Conservation (phyloP, 176 grass and related monocot genomes). For the Themeda triandra region DNA sequence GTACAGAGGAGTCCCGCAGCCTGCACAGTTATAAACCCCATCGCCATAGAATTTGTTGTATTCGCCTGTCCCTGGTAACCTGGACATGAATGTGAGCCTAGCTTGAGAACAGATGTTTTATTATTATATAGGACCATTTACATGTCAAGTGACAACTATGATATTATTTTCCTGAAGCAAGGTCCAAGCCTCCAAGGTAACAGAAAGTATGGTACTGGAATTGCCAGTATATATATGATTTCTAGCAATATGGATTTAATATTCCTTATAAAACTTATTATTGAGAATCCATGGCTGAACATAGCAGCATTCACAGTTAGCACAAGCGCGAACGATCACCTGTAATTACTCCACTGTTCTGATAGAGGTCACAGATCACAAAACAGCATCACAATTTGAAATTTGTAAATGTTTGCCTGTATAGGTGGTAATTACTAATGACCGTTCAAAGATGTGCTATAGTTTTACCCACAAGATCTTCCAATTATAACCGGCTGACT, state of each 20-base stretch:
- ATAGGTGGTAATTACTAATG: neutral
- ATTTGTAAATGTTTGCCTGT: neutral
- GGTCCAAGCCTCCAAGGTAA: neutral
- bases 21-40: constrained; percentile 65
- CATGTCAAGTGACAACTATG: neutral
- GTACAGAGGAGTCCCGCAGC: constrained; percentile 69
- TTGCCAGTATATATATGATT: neutral
- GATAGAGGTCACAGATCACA: neutral
- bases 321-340: neutral
- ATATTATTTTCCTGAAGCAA: neutral
- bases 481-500: neutral
- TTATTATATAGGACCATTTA: neutral
- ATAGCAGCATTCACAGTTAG: neutral
- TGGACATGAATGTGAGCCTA: constrained; percentile 24
- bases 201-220: neutral
- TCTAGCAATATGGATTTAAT: neutral
- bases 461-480: neutral
- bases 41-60: constrained; percentile 71
- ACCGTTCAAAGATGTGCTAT: neutral
- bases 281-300: neutral
- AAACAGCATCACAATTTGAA: neutral
- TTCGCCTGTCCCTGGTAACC: constrained; percentile 57
- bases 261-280: neutral
- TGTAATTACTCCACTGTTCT: neutral
- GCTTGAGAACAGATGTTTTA: neutral